Evolutionary conservation across 139 green algal species (phyloP), one percentile per base, ranked within the genome.

Genomic region (Gonium pectorale): DNA sequence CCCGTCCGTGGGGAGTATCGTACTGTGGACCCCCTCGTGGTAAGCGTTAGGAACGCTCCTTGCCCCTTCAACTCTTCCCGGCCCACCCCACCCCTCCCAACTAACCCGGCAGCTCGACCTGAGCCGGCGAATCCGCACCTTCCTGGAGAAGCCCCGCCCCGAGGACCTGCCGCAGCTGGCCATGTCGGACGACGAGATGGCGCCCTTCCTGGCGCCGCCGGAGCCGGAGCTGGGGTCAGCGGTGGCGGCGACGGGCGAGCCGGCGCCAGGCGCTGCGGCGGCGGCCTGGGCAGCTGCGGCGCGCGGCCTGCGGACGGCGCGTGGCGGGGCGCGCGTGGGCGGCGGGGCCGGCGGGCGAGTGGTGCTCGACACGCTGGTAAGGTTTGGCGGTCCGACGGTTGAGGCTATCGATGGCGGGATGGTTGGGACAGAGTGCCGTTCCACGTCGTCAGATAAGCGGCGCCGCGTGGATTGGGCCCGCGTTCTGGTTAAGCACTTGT

Each of bases 161-260:
- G 68, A 80, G 27, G 29, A 81, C 40, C 80, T 84, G 26, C 37
- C 35, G 15, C 22, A 38, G 29, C 38, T 84, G 44, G 43, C 62
- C 33, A 74, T 84, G 60, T 46, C 24, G 0, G 73, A 67, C 41
- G 70, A 74, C 1, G 70, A 89, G 67, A 81, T 89, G 46, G n/a
- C 37, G 17, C 63, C 70, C 43, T 89, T 89, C 75, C 52, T 71
- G 17, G 33, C 52, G 40, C 22, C 71, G 38, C 46, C 35, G 26
- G 63, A 72, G 19, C 9, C 38, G 33, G 59, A 44, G 24, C 29
- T 44, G 51, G 49, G 27, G 59, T 29, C 27, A 1, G 37, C 40
- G 26, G 68, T 27, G 41, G 43, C 49, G 31, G 33, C 38, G 35
- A 21, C 38, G 37, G 21, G n/a, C n/a, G 63, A 72, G 19, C 9